These are phyloP conservation scores for Thecamonas trahens DNA, from an alignment of 78 protist species.

Conservation along the genomic window DNA sequence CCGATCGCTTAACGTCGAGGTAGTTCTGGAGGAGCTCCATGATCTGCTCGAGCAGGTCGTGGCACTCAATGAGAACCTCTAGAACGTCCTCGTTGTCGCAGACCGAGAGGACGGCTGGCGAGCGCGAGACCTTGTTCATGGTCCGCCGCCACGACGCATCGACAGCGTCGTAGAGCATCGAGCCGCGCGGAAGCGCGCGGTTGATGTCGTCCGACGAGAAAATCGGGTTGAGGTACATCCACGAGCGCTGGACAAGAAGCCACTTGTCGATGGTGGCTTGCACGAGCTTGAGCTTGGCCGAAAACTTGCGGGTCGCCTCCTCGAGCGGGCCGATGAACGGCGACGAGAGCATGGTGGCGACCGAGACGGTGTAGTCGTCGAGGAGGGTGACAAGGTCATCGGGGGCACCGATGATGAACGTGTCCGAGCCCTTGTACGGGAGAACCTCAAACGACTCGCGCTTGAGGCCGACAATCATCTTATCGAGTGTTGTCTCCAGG, in stretches of 20 bases:
- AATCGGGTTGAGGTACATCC: slow-evolving; percentile 74
- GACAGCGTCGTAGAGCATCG: slow-evolving; percentile 36
- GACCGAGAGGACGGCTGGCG: slow-evolving; percentile 32
- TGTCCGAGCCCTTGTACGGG: slow-evolving; percentile 51
- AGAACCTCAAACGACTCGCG: slow-evolving; percentile 17
- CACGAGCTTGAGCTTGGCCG: slow-evolving; percentile 7
- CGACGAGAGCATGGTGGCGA: slow-evolving; percentile 62
- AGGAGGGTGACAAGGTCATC: slow-evolving; percentile 58
- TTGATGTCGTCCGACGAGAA: slow-evolving; percentile 61
- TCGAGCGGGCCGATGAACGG: slow-evolving; percentile 34
- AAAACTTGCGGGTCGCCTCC: slow-evolving; percentile 43
- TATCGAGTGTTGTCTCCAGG: slow-evolving; percentile 55
- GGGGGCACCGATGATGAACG: slow-evolving; percentile 26
- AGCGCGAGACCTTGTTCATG: slow-evolving; percentile 24
- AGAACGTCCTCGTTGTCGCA: slow-evolving; percentile 16
- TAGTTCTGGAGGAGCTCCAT: slow-evolving; percentile 44
- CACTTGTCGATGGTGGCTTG: slow-evolving; percentile 54
- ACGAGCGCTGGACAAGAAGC: slow-evolving; percentile 56
- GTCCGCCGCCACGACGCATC: slow-evolving; percentile 45
- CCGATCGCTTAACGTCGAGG: slow-evolving; percentile 61
- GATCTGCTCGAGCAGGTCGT: slow-evolving; percentile 39
- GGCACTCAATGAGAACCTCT: slow-evolving; percentile 24
- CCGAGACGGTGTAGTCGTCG: slow-evolving; percentile 73
- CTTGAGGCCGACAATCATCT: slow-evolving; percentile 65
- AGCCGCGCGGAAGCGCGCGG: slow-evolving; percentile 61